A percentile compares a stretch with the other conserved stretches of the same genome.
Conservation (phyloP, 495 filamentous ascomycete species). For the Neurospora pannonica region DNA sequence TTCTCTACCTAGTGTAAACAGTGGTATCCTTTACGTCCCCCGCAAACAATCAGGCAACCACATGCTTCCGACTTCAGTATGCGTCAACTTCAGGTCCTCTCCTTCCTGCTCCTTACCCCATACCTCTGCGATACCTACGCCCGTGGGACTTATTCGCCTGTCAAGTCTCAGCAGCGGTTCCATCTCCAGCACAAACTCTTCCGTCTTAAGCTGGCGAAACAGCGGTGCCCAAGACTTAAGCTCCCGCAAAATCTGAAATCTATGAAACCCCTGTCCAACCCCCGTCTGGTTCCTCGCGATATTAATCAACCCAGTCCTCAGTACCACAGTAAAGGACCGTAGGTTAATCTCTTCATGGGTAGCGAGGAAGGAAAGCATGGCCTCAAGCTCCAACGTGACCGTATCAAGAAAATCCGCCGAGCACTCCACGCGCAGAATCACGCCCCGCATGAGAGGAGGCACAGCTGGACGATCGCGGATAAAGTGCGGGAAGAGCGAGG, state of each 20-base stretch:
- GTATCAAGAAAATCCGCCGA: not conserved
- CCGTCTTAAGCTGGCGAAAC: not conserved
- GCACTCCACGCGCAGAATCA: constrained; percentile 2
- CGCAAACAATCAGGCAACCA: not conserved
- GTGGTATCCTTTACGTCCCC: not conserved
- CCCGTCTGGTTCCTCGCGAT: not conserved
- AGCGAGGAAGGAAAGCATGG: not conserved
- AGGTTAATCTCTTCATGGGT: not conserved
- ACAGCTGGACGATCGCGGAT: not conserved
- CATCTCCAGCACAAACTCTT: not conserved
- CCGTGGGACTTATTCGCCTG: too few relatives aligned
- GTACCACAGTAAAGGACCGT: not conserved
- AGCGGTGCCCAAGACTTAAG: not conserved
- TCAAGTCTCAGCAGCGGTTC: not conserved
- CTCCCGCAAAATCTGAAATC: not conserved
- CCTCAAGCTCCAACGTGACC: not conserved
- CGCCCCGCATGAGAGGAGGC: not conserved
- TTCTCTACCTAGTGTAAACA: too few relatives aligned
- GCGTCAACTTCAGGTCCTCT: not conserved
- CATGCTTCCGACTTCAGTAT: not conserved
- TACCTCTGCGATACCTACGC: not conserved
- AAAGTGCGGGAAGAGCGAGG: not conserved
- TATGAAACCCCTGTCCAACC: not conserved
- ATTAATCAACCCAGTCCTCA: not conserved
- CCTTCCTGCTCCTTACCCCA: fast-evolving